These are phyloP conservation scores for Colletotrichum navitas DNA, from an alignment of 2,329 filamentous ascomycete genomes.

Conservation along the genomic window DNA sequence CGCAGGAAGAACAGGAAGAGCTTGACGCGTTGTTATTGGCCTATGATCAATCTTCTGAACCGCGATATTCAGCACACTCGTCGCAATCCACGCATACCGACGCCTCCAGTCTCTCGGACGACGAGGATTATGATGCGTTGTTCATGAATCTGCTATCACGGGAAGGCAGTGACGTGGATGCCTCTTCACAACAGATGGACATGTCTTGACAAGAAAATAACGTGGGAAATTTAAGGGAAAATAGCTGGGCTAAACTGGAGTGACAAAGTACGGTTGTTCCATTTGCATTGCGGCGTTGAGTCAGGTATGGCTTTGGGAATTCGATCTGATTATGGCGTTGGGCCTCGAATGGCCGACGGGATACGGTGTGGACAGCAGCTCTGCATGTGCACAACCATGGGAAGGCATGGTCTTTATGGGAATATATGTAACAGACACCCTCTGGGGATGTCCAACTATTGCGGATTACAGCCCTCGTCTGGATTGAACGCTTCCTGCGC, in stretches of 20 bases:
- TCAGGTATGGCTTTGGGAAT: neutral
- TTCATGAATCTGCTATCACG: slow-evolving; percentile 75
- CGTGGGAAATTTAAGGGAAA: neutral
- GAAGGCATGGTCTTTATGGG: slow-evolving; percentile 41
- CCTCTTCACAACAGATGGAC: slow-evolving; percentile 60
- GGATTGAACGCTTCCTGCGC: slow-evolving; percentile 78
- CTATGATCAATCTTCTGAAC: slow-evolving; percentile 51
- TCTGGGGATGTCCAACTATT: slow-evolving; percentile 58
- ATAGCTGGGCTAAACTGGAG: neutral
- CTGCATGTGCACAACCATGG: slow-evolving; percentile 17
- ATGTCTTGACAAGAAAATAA: slow-evolving; percentile 51
- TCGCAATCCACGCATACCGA: slow-evolving; percentile 48
- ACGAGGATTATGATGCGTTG: slow-evolving; percentile 71
- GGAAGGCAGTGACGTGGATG: slow-evolving; percentile 48
- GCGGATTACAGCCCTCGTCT: slow-evolving; percentile 73
- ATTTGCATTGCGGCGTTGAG: slow-evolving; percentile 28
- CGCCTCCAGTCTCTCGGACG: slow-evolving; percentile 58
- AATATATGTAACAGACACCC: slow-evolving; percentile 41
- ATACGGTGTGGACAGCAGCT: slow-evolving; percentile 16
- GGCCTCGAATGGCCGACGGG: neutral
- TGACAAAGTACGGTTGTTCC: neutral
- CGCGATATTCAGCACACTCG: slow-evolving; percentile 46
- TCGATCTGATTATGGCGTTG: slow-evolving; percentile 14
- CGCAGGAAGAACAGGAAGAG: slow-evolving; percentile 66
- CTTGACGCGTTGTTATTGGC: slow-evolving; percentile 68